phyloP scores from a whole-genome alignment of 1,284 basidiomycete species.

The Ganoderma lingzhi region DNA sequence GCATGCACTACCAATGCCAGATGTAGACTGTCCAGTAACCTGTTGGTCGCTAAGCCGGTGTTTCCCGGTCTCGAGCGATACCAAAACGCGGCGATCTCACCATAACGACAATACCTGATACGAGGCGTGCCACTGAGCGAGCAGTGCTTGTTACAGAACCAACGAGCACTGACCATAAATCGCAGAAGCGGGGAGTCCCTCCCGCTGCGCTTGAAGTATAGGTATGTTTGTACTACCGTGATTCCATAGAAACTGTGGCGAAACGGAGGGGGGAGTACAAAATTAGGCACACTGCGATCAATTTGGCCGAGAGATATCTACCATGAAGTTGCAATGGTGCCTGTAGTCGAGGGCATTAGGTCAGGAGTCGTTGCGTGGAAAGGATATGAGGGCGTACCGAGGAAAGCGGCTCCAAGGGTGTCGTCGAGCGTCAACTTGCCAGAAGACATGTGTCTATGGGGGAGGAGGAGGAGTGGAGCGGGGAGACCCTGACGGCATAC shows the following conservation, averaged over 20 bases:
- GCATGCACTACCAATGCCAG: conserved; percentile 30
- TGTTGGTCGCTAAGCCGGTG: not conserved
- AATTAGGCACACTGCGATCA: too few relatives aligned
- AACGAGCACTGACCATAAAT: conserved; percentile 26
- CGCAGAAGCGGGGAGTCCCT: conserved; percentile 31
- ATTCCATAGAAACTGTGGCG: conserved; percentile 35
- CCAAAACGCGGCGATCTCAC: not conserved
- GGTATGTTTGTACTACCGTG: conserved; percentile 35
- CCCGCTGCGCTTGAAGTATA: conserved; percentile 35
- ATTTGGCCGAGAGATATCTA: not conserved
- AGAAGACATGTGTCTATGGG: conserved; percentile 14
- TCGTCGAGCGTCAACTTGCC: conserved; percentile 22
- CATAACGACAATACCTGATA: conserved; percentile 31
- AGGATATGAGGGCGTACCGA: conserved; percentile 18
- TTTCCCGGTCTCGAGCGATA: too few relatives aligned
- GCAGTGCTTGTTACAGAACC: not conserved
- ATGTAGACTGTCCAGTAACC: conserved; percentile 32
- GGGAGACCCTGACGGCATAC: not conserved
- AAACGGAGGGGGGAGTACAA: not conserved
- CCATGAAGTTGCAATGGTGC: conserved; percentile 29
- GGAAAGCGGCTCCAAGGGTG: conserved; percentile 32
- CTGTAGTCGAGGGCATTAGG: not conserved
- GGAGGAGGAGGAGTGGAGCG: not conserved
- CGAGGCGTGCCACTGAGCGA: not conserved
- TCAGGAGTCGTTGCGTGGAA: not conserved